Evolutionary conservation across 2,329 filamentous ascomycete genomes (phyloP).

Genomic region (Fusarium fujikuroi): DNA sequence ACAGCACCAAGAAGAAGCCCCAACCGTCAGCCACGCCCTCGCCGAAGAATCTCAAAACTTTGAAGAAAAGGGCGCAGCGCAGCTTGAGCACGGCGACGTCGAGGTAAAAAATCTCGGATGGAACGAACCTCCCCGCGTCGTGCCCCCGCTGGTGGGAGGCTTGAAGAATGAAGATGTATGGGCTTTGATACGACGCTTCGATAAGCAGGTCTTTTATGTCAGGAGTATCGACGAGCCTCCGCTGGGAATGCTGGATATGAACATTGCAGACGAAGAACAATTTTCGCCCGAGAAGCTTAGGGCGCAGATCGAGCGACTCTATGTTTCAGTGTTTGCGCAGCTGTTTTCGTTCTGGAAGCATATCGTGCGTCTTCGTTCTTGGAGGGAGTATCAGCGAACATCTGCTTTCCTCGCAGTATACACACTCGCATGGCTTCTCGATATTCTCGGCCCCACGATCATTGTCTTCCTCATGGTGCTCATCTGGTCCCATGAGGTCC

Average conservation of each 20-base stretch:
- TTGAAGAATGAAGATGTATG: constrained; percentile 79
- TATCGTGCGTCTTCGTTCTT: constrained; percentile 79
- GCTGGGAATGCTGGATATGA: constrained; percentile 79
- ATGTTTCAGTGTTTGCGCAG: constrained; percentile 80
- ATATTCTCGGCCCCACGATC: constrained; percentile 74
- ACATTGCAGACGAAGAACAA: constrained; percentile 83
- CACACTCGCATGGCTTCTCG: constrained; percentile 74
- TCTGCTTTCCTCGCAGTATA: constrained; percentile 68
- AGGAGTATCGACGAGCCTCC: constrained; percentile 66
- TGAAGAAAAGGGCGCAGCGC: constrained; percentile 56
- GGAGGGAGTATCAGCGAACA: constrained; percentile 78
- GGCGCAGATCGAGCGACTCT: constrained; percentile 80
- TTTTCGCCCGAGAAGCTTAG: constrained; percentile 87
- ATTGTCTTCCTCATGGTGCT: constrained; percentile 70
- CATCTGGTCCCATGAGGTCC: constrained; percentile 71
- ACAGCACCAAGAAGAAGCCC: constrained; percentile 42
- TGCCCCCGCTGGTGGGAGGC: constrained; percentile 73
- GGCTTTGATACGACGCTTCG: constrained; percentile 77
- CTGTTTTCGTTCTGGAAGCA: constrained; percentile 77
- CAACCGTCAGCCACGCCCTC: constrained; percentile 52
- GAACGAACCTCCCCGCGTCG: constrained; percentile 68
- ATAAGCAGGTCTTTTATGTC: constrained; percentile 76
- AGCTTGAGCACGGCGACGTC: constrained; percentile 59
- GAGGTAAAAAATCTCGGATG: constrained; percentile 77
- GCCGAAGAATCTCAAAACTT: constrained; percentile 46